Evolutionary conservation across 2,329 filamentous ascomycete genomes (phyloP).

Genomic region (Parafenestella ontariensis): DNA sequence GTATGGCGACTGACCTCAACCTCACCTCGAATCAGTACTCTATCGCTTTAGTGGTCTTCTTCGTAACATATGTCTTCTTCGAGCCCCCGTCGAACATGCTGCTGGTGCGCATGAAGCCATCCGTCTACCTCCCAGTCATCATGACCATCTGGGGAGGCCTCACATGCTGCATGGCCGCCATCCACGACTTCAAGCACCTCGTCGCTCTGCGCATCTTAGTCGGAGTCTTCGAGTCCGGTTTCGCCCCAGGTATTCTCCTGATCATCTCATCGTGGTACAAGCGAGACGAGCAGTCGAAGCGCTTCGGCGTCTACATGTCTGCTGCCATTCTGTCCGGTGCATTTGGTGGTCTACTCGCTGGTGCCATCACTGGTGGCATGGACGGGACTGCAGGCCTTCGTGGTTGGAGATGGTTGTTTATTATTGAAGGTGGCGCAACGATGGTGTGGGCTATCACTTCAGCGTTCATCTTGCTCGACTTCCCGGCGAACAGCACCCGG

Average conservation of each 20-base stretch:
- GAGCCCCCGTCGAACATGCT: constrained; percentile 64
- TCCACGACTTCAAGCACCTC: constrained; percentile 57
- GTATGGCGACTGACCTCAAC: constrained; percentile 57
- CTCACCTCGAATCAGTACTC: constrained; percentile 60
- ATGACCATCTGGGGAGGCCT: constrained; percentile 63
- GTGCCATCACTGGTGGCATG: constrained; percentile 57
- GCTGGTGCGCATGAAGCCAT: constrained; percentile 58
- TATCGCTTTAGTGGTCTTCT: constrained; percentile 62
- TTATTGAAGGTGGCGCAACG: constrained; percentile 53
- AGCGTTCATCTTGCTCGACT: constrained; percentile 58
- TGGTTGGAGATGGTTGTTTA: constrained; percentile 63
- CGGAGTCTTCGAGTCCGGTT: constrained; percentile 63
- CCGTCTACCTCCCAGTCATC: constrained; percentile 57
- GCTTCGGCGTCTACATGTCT: constrained; percentile 66
- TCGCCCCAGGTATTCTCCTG: constrained; percentile 63
- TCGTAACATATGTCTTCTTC: constrained; percentile 59
- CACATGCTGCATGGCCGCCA: constrained; percentile 60
- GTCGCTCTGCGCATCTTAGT: constrained; percentile 62
- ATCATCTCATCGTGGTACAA: constrained; percentile 67
- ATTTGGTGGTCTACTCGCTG: constrained; percentile 60
- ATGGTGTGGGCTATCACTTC: constrained; percentile 54
- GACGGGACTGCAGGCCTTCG: constrained; percentile 55
- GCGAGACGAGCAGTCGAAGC: constrained; percentile 63
- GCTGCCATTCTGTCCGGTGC: constrained; percentile 64
- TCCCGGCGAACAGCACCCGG: constrained; percentile 55